Evolutionary conservation across 1,139 yeast species (phyloP).

Genomic region (Yamadazyma diddensiae): DNA sequence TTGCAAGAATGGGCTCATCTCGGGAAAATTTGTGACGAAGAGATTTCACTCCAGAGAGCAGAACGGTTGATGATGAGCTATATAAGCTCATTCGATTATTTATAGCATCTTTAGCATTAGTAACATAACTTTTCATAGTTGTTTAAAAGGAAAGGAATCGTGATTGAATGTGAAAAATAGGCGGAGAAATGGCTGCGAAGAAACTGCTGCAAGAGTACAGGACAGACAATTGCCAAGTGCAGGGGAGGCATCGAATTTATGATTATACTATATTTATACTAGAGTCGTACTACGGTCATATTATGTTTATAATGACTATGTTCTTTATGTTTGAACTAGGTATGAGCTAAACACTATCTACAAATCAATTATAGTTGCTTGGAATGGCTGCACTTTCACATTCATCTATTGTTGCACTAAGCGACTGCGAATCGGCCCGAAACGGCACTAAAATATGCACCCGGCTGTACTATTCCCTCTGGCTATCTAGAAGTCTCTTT

Average conservation of each 20-base stretch:
- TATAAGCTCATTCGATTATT: constrained; percentile 32
- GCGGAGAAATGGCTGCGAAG: constrained; percentile 10
- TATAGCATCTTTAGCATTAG: constrained; percentile 29
- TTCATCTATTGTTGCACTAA: too few relatives aligned
- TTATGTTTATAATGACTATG: too few relatives aligned
- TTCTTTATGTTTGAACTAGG: too few relatives aligned
- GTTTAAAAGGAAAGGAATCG: neutral
- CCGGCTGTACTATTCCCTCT: too few relatives aligned
- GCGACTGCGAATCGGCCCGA: too few relatives aligned
- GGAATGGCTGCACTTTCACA: too few relatives aligned
- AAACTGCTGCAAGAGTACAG: neutral
- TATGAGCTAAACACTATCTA: too few relatives aligned
- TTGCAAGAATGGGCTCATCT: constrained; percentile 18
- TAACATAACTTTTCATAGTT: constrained; percentile 8
- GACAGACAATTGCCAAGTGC: too few relatives aligned
- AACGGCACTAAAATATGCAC: too few relatives aligned
- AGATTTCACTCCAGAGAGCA: constrained; percentile 28
- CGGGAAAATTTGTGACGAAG: constrained; percentile 23
- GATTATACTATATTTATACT: neutral
- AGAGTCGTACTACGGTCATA: too few relatives aligned
- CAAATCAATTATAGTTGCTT: too few relatives aligned
- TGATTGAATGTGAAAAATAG: constrained; percentile 7
- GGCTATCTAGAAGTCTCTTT: constrained; percentile 26
- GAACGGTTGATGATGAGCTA: constrained; percentile 23
- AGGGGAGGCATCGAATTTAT: too few relatives aligned